Conservation (phyloP, 192 early-diverging fungal species). For the Umbelopsis ramanniana region DNA sequence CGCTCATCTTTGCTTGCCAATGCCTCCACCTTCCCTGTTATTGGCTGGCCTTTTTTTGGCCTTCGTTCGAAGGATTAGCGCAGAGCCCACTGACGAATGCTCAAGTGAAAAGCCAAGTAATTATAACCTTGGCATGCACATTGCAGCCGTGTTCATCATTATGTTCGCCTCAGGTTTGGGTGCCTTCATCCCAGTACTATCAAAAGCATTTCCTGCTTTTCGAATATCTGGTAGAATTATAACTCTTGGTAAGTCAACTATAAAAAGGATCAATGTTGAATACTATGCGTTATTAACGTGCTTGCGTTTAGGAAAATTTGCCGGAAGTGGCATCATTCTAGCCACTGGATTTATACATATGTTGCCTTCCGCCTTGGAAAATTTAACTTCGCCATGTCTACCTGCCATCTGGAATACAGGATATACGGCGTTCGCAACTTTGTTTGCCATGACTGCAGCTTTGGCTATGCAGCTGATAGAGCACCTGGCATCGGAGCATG, state of each 20-base stretch:
- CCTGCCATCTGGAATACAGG: constrained; percentile 45
- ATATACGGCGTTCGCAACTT: constrained; percentile 55
- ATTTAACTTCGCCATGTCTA: constrained; percentile 62
- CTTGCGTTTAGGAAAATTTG: constrained; percentile 36
- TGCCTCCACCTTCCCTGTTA: neutral
- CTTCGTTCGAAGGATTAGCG: neutral
- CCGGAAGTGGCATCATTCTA: constrained; percentile 69
- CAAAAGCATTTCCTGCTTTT: constrained; percentile 15
- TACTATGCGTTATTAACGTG: neutral
- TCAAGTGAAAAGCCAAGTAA: neutral
- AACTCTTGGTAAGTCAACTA: neutral
- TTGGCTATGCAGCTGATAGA: constrained; percentile 71
- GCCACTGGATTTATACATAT: constrained; percentile 82
- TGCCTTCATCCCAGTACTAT: constrained; percentile 55
- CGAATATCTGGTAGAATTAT: constrained; percentile 4
- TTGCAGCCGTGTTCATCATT: constrained; percentile 60
- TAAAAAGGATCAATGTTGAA: neutral
- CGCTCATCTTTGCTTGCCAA: neutral
- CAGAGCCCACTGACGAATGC: neutral
- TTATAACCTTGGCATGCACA: constrained; percentile 44
- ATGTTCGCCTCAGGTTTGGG: constrained; percentile 55
- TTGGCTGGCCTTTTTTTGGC: neutral
- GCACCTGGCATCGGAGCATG: constrained; percentile 31
- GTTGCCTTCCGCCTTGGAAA: constrained; percentile 61
- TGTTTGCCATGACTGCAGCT: constrained; percentile 68